Percentiles rank a stretch among this genome's conserved stretches.
Conservation (phyloP, 2,329 filamentous ascomycete species). For the Aurifilum marmelostoma region DNA sequence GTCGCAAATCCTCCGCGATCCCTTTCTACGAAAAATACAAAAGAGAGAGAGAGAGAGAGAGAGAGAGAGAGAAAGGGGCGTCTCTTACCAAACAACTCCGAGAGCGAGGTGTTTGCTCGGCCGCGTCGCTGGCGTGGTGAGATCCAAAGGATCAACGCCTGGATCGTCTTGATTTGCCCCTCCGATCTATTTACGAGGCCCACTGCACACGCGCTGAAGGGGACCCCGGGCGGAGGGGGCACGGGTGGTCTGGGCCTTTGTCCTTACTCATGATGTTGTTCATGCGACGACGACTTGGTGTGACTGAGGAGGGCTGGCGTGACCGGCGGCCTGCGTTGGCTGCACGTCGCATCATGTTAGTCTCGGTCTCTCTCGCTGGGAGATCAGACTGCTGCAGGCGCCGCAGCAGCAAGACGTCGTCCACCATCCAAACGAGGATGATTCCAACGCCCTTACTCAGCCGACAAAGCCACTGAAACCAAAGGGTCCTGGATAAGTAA, state of each 20-base stretch:
- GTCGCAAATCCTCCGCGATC: background rate
- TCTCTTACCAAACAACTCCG: background rate
- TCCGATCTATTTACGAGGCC: background rate
- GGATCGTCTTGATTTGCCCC: background rate
- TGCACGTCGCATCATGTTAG: background rate
- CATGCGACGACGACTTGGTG: background rate
- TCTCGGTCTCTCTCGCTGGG: background rate
- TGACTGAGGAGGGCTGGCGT: background rate
- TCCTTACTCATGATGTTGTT: background rate
- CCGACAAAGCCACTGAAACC: background rate
- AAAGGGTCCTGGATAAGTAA: background rate
- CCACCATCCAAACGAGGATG: background rate
- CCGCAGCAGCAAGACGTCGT: background rate
- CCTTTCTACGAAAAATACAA: background rate
- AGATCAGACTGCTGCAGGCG: too few species aligned
- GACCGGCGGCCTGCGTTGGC: background rate
- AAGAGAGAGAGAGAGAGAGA: background rate
- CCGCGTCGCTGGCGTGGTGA: background rate
- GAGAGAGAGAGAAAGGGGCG: too few species aligned
- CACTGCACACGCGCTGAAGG: background rate
- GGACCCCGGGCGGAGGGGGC: background rate
- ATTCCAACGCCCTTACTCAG: background rate
- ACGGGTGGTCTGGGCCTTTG: background rate
- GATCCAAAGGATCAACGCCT: background rate
- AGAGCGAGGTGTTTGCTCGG: background rate